Percentiles rank a stretch among this genome's conserved stretches.
Conservation (phyloP, 331 rosid genomes). For the Ulmus americana region DNA sequence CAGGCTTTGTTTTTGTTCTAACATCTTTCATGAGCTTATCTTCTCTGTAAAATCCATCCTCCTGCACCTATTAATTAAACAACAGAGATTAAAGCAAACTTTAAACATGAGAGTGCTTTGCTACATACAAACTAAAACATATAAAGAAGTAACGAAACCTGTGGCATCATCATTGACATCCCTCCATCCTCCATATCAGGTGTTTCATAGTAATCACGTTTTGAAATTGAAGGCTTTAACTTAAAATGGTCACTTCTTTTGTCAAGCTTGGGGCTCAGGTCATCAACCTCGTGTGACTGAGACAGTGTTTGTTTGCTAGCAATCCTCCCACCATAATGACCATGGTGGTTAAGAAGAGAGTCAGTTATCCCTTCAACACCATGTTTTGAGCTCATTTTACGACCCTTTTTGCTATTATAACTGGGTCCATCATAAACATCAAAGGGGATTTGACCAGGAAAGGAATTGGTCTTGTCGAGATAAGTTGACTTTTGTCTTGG, state of each 20-base stretch:
- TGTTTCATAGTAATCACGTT: constrained; percentile 26
- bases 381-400: constrained; percentile 42
- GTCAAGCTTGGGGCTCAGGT: constrained; percentile 32
- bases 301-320: constrained; percentile 36
- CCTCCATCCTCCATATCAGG: constrained; percentile 48
- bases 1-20: constrained; percentile 43
- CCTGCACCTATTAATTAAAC: constrained; percentile 33
- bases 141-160: constrained; percentile 26
- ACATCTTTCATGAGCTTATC: constrained; percentile 44
- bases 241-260: constrained; percentile 45
- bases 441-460: constrained; percentile 47
- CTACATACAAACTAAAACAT: background rate
- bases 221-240: constrained; percentile 42
- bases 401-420: constrained; percentile 43
- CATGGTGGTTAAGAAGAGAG: constrained; percentile 32
- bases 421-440: constrained; percentile 59
- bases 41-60: constrained; percentile 46
- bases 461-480: constrained; percentile 26
- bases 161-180: constrained; percentile 29
- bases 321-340: constrained; percentile 43
- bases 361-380: constrained; percentile 48
- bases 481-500: constrained; percentile 37
- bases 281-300: constrained; percentile 34
- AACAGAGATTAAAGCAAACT: constrained; percentile 22
- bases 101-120: constrained; percentile 4